A percentile compares a stretch with the other conserved stretches of the same genome.
phyloP scores from a whole-genome alignment of 1,284 basidiomycete genomes.

The Ustilago trichophora region DNA sequence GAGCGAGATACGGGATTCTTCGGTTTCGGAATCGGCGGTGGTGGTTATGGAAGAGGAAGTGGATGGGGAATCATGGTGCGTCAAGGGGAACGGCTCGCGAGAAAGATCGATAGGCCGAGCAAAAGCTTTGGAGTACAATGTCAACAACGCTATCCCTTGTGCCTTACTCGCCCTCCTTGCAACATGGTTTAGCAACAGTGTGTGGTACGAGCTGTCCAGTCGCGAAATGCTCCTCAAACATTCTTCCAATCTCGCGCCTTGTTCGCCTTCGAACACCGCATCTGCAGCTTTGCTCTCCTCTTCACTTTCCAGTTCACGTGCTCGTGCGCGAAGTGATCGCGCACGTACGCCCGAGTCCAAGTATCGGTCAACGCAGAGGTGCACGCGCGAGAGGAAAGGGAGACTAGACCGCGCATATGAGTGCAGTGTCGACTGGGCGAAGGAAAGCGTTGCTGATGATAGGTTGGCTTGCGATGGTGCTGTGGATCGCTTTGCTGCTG shows the following conservation, averaged over 20 bases:
- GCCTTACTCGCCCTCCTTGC: constrained; percentile 84
- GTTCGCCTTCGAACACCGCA: background rate
- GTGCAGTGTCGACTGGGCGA: constrained; percentile 76
- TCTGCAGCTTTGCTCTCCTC: background rate
- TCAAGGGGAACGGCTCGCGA: constrained; percentile 14
- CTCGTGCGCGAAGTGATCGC: background rate
- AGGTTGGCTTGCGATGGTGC: constrained; percentile 43
- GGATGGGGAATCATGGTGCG: background rate
- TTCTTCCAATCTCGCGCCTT: constrained; percentile 5
- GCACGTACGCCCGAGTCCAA: constrained; percentile 12
- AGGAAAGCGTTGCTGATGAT: constrained; percentile 67
- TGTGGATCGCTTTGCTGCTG: background rate
- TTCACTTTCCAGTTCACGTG: background rate
- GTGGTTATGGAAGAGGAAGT: background rate
- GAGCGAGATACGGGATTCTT: background rate
- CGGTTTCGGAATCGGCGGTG: background rate
- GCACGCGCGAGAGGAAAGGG: constrained; percentile 75
- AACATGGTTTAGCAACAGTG: constrained; percentile 88
- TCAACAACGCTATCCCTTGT: constrained; percentile 91
- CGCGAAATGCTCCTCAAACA: constrained; percentile 16
- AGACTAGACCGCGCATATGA: constrained; percentile 80
- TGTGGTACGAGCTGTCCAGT: constrained; percentile 82
- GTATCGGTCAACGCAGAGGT: constrained; percentile 14
- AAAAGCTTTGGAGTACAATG: constrained; percentile 74
- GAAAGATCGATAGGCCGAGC: constrained; percentile 31